These are phyloP conservation scores for Verticillium nonalfalfae DNA, from an alignment of 2,329 filamentous ascomycete genomes.

Conservation along the genomic window DNA sequence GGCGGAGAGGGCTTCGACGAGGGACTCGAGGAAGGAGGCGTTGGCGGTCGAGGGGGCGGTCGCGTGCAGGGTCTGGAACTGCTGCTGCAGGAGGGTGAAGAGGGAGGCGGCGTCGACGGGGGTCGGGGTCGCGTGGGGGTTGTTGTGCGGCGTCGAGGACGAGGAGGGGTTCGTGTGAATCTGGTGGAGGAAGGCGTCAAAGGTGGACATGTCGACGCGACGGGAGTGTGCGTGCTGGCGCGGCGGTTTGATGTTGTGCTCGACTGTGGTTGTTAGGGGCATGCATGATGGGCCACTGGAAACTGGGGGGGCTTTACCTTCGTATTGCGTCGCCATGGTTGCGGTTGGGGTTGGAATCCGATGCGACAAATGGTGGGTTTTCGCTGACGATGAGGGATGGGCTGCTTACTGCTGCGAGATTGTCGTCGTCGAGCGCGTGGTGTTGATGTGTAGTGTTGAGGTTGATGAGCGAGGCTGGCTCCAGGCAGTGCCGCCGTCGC, in stretches of 20 bases:
- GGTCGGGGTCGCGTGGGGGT: conserved; percentile 52
- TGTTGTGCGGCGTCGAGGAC: conserved; percentile 28
- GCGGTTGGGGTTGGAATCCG: neutral
- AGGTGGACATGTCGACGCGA: conserved; percentile 58
- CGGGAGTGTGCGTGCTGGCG: conserved; percentile 36
- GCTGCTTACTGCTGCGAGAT: too few species aligned
- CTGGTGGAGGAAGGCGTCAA: conserved; percentile 50
- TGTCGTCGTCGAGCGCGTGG: neutral
- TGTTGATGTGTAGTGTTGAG: neutral
- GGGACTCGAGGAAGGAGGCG: conserved; percentile 40
- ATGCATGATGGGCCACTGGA: neutral
- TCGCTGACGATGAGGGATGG: too few species aligned
- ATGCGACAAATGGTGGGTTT: neutral
- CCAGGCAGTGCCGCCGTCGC: neutral
- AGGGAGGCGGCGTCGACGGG: conserved; percentile 52
- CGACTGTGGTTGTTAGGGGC: conserved; percentile 35
- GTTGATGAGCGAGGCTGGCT: conserved; percentile 3
- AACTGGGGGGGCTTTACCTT: conserved; percentile 29
- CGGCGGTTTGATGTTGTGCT: conserved; percentile 53
- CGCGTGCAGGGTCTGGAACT: conserved; percentile 43
- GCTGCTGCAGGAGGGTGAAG: conserved; percentile 54
- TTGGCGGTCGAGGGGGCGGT: conserved; percentile 43
- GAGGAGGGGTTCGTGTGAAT: conserved; percentile 28
- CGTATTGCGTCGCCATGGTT: conserved; percentile 51
- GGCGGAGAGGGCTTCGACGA: conserved; percentile 40